Base-by-base conservation (phyloP, 306 rosid genomes). In the Fragaria iinumae region DNA sequence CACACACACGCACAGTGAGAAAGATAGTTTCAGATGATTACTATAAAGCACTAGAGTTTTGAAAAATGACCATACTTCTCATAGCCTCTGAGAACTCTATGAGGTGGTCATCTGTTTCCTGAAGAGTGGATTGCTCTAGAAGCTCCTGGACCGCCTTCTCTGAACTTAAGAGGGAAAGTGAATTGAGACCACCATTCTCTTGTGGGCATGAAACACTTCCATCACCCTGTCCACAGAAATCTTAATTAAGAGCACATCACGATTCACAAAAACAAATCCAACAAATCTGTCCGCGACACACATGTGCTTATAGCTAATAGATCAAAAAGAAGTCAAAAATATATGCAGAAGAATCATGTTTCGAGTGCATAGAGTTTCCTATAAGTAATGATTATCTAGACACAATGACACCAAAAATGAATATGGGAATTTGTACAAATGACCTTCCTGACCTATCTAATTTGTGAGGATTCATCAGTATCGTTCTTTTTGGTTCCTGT, bases 11-110 rank as follows among this genome's bases (percentile, higher is more conserved):
- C 0, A 38, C 64, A 84, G 73, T 44, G 48, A 44, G 36, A 77
- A 3, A 62, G 70, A 82, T 23, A 25, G 45, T 27, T 73, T 32
- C 75, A 85, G 38, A 63, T 76, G 76, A 82, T 23, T 48, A 44
- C 5, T 34, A 64, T 16, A 71, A 60, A 34, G 17, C 56, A 12
- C 0, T 72, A 60, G 69, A 75, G 76, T 48, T 10, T 45, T n/a
- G 67, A 87, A 79, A 62, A 71, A 44, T 64, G 83, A 84, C 72
- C 89, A 44, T 88, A 92, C 98, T 92, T 90, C 97, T 88, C 88
- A 95, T 86, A 68, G 98, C 88, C 77, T 95, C 98, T n/a, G 98
- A 92, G 84, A 95, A 95, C 82, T 95, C 98, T 72, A 90, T 76
- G 64, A 95, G 98, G 81, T 95, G 96, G 48, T 95, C 97, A 82